Percentiles rank a stretch among this genome's conserved stretches.
These are phyloP conservation scores for Aaosphaeria arxii DNA, from an alignment of 2,329 filamentous ascomycete species.

Conservation along the genomic window DNA sequence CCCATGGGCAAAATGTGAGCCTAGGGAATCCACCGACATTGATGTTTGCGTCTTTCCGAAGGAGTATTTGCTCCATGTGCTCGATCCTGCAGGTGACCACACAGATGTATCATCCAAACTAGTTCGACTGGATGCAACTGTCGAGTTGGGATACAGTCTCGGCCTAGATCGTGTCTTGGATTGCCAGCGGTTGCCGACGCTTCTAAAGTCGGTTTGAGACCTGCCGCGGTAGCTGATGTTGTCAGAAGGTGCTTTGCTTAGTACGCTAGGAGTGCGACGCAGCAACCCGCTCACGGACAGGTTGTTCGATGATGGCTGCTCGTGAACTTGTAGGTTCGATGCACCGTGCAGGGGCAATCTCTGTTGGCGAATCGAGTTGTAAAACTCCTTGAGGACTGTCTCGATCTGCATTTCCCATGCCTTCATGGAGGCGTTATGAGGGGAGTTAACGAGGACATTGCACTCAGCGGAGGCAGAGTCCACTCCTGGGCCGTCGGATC, in stretches of 20 bases:
- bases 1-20: conserved; percentile 68
- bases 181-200: conserved; percentile 69
- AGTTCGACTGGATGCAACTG: conserved; percentile 85
- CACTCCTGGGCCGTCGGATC: conserved; percentile 32
- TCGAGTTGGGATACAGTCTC: conserved; percentile 71
- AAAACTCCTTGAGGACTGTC: conserved; percentile 86
- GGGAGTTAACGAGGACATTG: conserved; percentile 73
- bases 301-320: conserved; percentile 53
- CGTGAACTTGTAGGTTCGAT: conserved; percentile 45
- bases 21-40: conserved; percentile 88
- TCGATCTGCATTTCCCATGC: conserved; percentile 90
- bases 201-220: conserved; percentile 59
- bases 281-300: conserved; percentile 71
- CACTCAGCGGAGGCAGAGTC: conserved; percentile 50
- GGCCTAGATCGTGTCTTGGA: conserved; percentile 83
- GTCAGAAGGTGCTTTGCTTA: conserved; percentile 92
- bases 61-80: conserved; percentile 93
- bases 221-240: conserved; percentile 71
- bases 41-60: conserved; percentile 87
- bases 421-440: conserved; percentile 71
- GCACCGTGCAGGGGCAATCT: conserved; percentile 83
- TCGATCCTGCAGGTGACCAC: conserved; percentile 89
- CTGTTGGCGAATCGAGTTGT: conserved; percentile 81
- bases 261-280: conserved; percentile 81
- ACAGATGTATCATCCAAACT: conserved; percentile 91